Percentiles rank a stretch among this genome's conserved stretches.
phyloP scores from a whole-genome alignment of 768 basidiomycete genomes.

The Hebeloma cylindrosporum region DNA sequence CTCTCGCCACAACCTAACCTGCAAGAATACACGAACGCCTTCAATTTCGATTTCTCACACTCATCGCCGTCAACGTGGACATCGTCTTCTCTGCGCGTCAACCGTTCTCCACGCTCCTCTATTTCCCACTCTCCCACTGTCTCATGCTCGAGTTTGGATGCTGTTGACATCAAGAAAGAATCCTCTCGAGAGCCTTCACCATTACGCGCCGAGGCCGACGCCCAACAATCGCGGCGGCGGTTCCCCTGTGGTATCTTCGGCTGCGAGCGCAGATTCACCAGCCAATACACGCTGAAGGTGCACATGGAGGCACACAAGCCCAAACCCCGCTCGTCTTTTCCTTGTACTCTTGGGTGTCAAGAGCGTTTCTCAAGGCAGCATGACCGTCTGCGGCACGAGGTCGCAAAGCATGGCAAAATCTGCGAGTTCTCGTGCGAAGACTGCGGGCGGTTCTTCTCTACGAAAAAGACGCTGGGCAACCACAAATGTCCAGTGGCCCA shows the following conservation, averaged over 20 bases:
- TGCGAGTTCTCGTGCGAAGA: constrained; percentile 54
- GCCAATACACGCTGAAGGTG: constrained; percentile 53
- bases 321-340: constrained; percentile 47
- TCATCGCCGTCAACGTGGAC: constrained; percentile 19
- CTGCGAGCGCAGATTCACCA: constrained; percentile 51
- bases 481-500: constrained; percentile 56
- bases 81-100: constrained; percentile 13
- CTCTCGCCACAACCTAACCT: constrained; percentile 34
- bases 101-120: constrained; percentile 19
- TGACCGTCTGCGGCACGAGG: constrained; percentile 57
- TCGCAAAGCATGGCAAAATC: constrained; percentile 55
- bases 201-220: constrained; percentile 30
- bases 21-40: constrained; percentile 32
- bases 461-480: constrained; percentile 50
- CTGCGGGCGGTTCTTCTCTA: constrained; percentile 55
- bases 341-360: constrained; percentile 53
- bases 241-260: constrained; percentile 49
- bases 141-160: constrained; percentile 28
- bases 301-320: constrained; percentile 58
- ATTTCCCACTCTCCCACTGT: constrained; percentile 26
- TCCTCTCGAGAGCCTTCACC: constrained; percentile 14
- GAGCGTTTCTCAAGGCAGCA: constrained; percentile 58
- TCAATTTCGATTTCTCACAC: constrained; percentile 32
- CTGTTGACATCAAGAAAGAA: constrained; percentile 19
- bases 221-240: constrained; percentile 36